Evolutionary conservation across 768 basidiomycete species (phyloP), one percentile per base, ranked within the genome.

Genomic region (Termitomyces sp.): DNA sequence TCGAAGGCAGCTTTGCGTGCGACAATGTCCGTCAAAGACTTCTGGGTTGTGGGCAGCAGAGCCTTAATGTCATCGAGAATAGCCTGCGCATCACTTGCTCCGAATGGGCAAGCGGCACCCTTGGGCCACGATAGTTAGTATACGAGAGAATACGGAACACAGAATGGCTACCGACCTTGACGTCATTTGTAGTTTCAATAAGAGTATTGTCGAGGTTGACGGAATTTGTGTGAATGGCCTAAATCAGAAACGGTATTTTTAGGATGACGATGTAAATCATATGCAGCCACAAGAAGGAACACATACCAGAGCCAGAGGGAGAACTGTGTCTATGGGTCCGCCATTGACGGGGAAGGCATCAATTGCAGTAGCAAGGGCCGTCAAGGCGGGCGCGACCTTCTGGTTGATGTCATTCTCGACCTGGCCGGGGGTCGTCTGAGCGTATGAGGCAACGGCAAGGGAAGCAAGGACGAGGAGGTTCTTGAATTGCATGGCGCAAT

Each of bases 161-260:
- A 42, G 22, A n/a, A 24, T 27, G 16, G 24, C 2, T 24, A 64
- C 65, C 10, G 39, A 70, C 71, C 12, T 61, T 58, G 3, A 64
- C 65, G 46, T 73, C 72, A 8, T 63, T 56, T 12, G 70, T 70
- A 4, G 64, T 69, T 5, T 58, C 55, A 53, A 69, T 59, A 20
- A 73, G 43, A 5, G 67, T 42, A n/a, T 61, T 61, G 14, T 56
- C 59, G 12, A 71, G 57, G 32, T 37, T 62, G 6, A 53, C 62
- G 4, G 72, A 65, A 48, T 58, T 62, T 12, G 49, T 70, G 63
- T 74, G 74, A 59, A 75, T 71, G 3, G 59, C 55, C 73, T 74
- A 46, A 16, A 46, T 27, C 5, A 16, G 1, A 13, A 16, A 13
- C 4, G 42, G 42, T 1, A 43, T 41, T 41, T 12, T n/a, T n/a